A percentile compares a stretch with the other conserved stretches of the same genome.
phyloP scores from a whole-genome alignment of 768 basidiomycete species.

The Strobilomyces echinocephalus region DNA sequence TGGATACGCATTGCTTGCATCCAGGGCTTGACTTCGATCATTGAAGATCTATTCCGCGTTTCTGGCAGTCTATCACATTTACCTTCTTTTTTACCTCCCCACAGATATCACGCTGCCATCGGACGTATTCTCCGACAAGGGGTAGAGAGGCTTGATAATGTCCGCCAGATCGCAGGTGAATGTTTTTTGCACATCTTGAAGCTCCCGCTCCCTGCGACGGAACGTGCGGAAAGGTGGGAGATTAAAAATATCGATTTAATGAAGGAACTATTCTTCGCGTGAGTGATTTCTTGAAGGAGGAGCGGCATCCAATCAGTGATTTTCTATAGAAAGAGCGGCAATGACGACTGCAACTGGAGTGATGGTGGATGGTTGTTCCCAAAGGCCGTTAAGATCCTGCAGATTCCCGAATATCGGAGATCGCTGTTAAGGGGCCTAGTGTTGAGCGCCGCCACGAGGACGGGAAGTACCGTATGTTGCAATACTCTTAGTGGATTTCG shows the following conservation, averaged over 20 bases:
- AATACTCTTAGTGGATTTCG: slow-evolving; percentile 5
- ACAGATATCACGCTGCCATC: slow-evolving; percentile 52
- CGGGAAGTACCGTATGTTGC: slow-evolving; percentile 72
- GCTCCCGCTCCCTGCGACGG: slow-evolving; percentile 40
- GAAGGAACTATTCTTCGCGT: slow-evolving; percentile 52
- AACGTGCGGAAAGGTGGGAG: slow-evolving; percentile 44
- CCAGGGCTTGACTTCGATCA: slow-evolving; percentile 53
- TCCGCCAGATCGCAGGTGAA: slow-evolving; percentile 74
- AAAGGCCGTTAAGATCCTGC: slow-evolving; percentile 59
- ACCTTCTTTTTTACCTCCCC: slow-evolving; percentile 55
- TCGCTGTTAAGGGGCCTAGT: slow-evolving; percentile 67
- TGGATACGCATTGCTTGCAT: slow-evolving; percentile 86
- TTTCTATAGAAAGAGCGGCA: slow-evolving; percentile 31
- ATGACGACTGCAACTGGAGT: slow-evolving; percentile 49
- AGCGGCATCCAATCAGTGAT: background rate
- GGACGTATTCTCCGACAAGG: slow-evolving; percentile 81
- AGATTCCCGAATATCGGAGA: slow-evolving; percentile 56
- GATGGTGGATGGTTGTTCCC: slow-evolving; percentile 75
- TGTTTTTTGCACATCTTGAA: slow-evolving; percentile 50
- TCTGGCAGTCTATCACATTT: slow-evolving; percentile 42
- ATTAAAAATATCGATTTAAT: slow-evolving; percentile 47
- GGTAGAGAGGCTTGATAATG: slow-evolving; percentile 86
- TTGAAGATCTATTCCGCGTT: slow-evolving; percentile 46
- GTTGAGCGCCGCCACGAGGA: slow-evolving; percentile 77
- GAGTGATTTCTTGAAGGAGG: slow-evolving; percentile 15